A percentile compares a stretch with the other conserved stretches of the same genome.
Evolutionary conservation across 2,329 filamentous ascomycete species (phyloP).

Genomic region (Dactylellina cionopaga): DNA sequence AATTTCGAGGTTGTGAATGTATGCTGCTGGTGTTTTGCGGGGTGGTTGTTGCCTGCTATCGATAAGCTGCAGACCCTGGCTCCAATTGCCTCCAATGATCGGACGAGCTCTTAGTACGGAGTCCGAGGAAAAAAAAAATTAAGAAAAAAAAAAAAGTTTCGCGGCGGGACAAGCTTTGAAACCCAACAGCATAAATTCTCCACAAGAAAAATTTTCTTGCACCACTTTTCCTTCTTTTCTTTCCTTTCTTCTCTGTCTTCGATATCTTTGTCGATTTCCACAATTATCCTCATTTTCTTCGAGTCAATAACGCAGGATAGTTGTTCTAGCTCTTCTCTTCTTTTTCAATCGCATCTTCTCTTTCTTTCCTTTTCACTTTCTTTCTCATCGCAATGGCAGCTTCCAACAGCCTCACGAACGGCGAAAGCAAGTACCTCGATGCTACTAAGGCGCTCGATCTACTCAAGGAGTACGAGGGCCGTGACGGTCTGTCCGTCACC

Average conservation of each 20-base stretch:
- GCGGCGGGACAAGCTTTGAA: constrained; percentile 17
- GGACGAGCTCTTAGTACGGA: constrained; percentile 34
- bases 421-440: constrained; percentile 66
- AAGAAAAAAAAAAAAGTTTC: constrained; percentile 38
- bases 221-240: constrained; percentile 60
- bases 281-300: constrained; percentile 55
- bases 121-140: constrained; percentile 15
- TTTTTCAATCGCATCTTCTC: not conserved
- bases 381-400: constrained; percentile 71
- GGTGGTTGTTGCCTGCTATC: constrained; percentile 22
- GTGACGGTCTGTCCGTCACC: constrained; percentile 87
- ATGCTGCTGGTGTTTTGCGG: no score
- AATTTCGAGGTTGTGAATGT: no score
- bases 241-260: constrained; percentile 65
- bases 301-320: constrained; percentile 24
- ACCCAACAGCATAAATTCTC: constrained; percentile 46
- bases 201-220: constrained; percentile 63
- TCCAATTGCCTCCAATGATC: not conserved
- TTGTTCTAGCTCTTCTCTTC: constrained; percentile 4
- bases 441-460: constrained; percentile 78
- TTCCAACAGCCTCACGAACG: constrained; percentile 72
- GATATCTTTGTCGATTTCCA: constrained; percentile 61
- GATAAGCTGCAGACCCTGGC: constrained; percentile 28
- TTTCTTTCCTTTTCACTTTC: constrained; percentile 57
- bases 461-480: constrained; percentile 80